These are phyloP conservation scores for Podospora conica DNA, from an alignment of 495 filamentous ascomycete genomes.

Conservation along the genomic window DNA sequence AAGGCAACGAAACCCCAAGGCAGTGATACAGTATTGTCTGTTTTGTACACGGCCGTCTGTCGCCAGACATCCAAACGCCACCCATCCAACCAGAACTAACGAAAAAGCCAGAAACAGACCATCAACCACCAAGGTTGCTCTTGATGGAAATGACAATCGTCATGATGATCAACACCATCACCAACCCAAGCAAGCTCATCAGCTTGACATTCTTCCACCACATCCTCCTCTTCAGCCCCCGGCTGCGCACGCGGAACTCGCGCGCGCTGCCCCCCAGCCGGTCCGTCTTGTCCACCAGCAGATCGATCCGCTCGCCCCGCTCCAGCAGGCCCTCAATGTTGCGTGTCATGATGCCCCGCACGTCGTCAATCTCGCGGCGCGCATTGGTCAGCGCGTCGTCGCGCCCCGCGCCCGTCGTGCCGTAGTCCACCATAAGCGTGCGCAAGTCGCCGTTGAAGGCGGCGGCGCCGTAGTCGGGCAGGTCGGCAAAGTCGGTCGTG, in stretches of 20 bases:
- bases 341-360: constrained; percentile 93
- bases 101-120: background rate
- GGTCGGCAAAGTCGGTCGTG: constrained; percentile 60
- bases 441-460: constrained; percentile 78
- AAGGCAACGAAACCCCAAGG: background rate
- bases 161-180: constrained; percentile 71
- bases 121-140: constrained; percentile 6
- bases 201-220: constrained; percentile 99
- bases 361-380: constrained; percentile 84
- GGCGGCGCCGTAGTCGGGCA: constrained; percentile 86
- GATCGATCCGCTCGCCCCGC: constrained; percentile 88
- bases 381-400: constrained; percentile 81
- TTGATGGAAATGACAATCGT: constrained; percentile 35
- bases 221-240: constrained; percentile 83
- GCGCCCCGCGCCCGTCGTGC: constrained; percentile 63
- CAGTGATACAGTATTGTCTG: background rate
- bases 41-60: background rate
- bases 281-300: constrained; percentile 97
- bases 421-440: constrained; percentile 74
- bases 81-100: background rate
- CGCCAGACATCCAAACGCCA: background rate
- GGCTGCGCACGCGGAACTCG: constrained; percentile 81
- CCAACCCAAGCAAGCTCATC: constrained; percentile 78
- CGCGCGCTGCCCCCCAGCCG: constrained; percentile 75
- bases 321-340: constrained; percentile 97